Conservation (phyloP, 2,329 filamentous ascomycete genomes). For the Periglandula ipomoeae region DNA sequence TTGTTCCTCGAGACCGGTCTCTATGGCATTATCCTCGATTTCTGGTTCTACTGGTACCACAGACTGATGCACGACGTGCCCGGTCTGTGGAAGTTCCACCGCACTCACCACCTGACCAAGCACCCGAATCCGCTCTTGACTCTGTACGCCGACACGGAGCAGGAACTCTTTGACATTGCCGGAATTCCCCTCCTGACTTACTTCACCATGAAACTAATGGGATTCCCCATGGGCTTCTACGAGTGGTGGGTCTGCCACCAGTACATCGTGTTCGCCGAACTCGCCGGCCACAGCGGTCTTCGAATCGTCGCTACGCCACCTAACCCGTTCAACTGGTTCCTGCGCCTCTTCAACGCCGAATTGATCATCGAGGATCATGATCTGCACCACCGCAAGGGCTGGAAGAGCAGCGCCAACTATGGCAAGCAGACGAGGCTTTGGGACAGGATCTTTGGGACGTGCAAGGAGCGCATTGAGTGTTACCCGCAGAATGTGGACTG, state of each 20-base stretch:
- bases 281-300: slow-evolving; percentile 7
- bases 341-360: slow-evolving; percentile 2
- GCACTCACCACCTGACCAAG: slow-evolving; percentile 8
- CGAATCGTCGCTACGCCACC: slow-evolving; percentile 4
- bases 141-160: slow-evolving; percentile 6
- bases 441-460: slow-evolving; percentile 7
- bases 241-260: slow-evolving; percentile 9
- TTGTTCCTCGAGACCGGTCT: slow-evolving; percentile 2
- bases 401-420: slow-evolving; percentile 8
- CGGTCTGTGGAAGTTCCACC: slow-evolving; percentile 7
- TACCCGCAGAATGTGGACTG: slow-evolving; percentile 3
- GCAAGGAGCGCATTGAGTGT: slow-evolving; percentile 6
- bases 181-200: slow-evolving; percentile 6
- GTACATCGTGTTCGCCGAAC: slow-evolving; percentile 7
- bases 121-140: slow-evolving; percentile 7
- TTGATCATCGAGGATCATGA: slow-evolving; percentile 8
- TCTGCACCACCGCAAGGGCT: slow-evolving; percentile 8
- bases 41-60: slow-evolving; percentile 10
- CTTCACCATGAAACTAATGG: slow-evolving; percentile 7
- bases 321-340: slow-evolving; percentile 6
- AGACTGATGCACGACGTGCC: slow-evolving; percentile 7
- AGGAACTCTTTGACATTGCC: slow-evolving; percentile 8
- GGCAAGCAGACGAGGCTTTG: slow-evolving; percentile 8
- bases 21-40: slow-evolving; percentile 6
- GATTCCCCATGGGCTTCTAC: slow-evolving; percentile 8